These are phyloP conservation scores for Miscanthus lutarioriparius DNA, from an alignment of 176 grass and related monocot species.

Conservation along the genomic window DNA sequence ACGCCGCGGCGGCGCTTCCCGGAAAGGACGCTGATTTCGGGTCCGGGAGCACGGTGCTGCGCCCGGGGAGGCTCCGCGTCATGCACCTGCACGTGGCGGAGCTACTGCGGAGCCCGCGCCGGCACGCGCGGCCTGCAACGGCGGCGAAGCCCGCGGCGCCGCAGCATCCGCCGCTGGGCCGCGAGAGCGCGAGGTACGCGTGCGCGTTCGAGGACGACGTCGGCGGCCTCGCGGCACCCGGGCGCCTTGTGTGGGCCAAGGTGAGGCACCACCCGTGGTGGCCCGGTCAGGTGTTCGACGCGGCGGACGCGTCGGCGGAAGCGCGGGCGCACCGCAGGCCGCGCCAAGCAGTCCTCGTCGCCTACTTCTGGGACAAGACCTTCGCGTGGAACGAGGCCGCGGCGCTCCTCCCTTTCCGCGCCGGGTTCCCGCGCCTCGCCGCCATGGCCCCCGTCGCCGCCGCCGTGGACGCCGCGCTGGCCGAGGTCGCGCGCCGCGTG, in stretches of 20 bases:
- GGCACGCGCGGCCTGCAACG: not conserved
- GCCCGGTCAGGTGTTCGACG: slow-evolving; percentile 69
- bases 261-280: slow-evolving; percentile 77
- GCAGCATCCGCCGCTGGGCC: not conserved
- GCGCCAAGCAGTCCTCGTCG: slow-evolving; percentile 46
- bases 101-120: slow-evolving; percentile 13
- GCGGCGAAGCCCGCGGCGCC: not conserved
- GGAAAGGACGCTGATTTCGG: not conserved
- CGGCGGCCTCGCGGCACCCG: slow-evolving; percentile 8
- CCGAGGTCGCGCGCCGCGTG: slow-evolving; percentile 55
- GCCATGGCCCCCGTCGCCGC: slow-evolving; percentile 31
- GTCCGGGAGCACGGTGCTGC: not conserved
- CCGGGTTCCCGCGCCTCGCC: slow-evolving; percentile 35
- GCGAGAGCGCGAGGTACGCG: slow-evolving; percentile 16
- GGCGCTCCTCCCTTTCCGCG: slow-evolving; percentile 49
- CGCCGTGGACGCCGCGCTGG: slow-evolving; percentile 57
- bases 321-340: slow-evolving; percentile 27
- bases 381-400: slow-evolving; percentile 55
- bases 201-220: slow-evolving; percentile 46
- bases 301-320: slow-evolving; percentile 53
- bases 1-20: not conserved
- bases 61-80: slow-evolving; percentile 11
- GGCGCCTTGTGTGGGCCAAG: slow-evolving; percentile 66
- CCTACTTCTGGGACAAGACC: slow-evolving; percentile 54
- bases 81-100: slow-evolving; percentile 38